A percentile compares a stretch with the other conserved stretches of the same genome.
These are phyloP conservation scores for Lycium barbarum DNA, from an alignment of 257 asterid genomes.

Conservation along the genomic window DNA sequence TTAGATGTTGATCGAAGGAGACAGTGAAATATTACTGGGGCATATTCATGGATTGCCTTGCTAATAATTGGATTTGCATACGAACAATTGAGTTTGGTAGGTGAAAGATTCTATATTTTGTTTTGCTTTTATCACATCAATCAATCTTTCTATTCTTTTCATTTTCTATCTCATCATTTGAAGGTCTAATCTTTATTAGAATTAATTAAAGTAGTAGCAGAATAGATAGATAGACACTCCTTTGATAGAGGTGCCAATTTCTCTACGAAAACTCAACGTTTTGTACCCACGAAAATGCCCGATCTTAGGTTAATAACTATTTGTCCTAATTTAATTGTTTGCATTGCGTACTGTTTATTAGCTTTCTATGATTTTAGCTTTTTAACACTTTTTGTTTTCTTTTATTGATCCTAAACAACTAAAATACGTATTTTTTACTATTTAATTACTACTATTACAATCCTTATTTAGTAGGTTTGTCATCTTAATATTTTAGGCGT, in stretches of 20 bases:
- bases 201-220: background rate
- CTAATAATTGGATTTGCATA: slow-evolving; percentile 23
- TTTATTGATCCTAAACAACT: background rate
- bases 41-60: slow-evolving; percentile 21
- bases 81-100: background rate
- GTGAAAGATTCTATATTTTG: background rate
- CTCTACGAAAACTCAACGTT: background rate
- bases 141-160: background rate
- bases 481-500: background rate
- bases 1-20: slow-evolving; percentile 12
- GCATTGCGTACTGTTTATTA: background rate
- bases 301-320: no score
- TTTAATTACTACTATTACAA: background rate
- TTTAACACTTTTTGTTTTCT: no score
- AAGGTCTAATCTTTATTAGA: background rate
- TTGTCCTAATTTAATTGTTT: background rate
- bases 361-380: background rate
- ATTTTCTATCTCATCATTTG: background rate
- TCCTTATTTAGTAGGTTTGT: background rate
- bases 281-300: background rate
- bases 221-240: background rate
- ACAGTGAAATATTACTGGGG: slow-evolving; percentile 28
- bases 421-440: background rate
- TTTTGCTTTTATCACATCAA: background rate
- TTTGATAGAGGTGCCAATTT: background rate